phyloP scores from a whole-genome alignment of 2,329 filamentous ascomycete genomes.

The Ceratocystis ficicola region DNA sequence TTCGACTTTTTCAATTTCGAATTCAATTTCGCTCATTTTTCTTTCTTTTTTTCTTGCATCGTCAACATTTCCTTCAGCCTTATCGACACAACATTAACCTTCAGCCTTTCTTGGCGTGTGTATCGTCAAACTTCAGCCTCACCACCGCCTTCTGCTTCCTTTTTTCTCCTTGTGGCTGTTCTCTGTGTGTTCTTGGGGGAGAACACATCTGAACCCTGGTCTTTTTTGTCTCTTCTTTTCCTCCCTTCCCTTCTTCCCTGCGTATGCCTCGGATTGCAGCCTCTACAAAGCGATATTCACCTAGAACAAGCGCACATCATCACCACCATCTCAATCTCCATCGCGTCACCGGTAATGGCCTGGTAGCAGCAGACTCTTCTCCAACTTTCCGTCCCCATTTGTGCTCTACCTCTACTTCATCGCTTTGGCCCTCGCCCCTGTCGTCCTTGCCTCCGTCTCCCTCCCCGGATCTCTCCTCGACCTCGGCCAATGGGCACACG shows the following conservation, averaged over 20 bases:
- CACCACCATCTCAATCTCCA: conserved; percentile 41
- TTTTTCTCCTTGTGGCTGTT: background rate
- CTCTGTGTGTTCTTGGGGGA: background rate
- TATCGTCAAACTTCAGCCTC: conserved; percentile 7
- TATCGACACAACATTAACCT: background rate
- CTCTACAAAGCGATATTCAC: conserved; percentile 50
- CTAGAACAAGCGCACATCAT: conserved; percentile 29
- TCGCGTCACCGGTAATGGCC: conserved; percentile 65
- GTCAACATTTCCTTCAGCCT: background rate
- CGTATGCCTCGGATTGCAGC: conserved; percentile 51
- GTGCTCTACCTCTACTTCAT: conserved; percentile 1
- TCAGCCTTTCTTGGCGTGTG: background rate
- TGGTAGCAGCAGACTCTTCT: conserved; percentile 43
- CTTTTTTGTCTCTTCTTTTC: background rate
- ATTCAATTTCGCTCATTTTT: background rate
- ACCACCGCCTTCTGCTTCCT: conserved; percentile 3
- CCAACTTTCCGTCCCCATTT: conserved; percentile 30
- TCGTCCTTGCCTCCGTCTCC: background rate
- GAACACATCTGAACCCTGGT: background rate
- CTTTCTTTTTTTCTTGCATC: conserved; percentile 9
- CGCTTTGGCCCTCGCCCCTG: background rate
- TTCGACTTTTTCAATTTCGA: background rate
- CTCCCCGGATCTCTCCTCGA: background rate
- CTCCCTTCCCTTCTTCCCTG: conserved; percentile 21
- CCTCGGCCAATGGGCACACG: conserved; percentile 22